Base-by-base conservation (phyloP, 2,329 filamentous ascomycete species). In the Diaporthe longicolla region DNA sequence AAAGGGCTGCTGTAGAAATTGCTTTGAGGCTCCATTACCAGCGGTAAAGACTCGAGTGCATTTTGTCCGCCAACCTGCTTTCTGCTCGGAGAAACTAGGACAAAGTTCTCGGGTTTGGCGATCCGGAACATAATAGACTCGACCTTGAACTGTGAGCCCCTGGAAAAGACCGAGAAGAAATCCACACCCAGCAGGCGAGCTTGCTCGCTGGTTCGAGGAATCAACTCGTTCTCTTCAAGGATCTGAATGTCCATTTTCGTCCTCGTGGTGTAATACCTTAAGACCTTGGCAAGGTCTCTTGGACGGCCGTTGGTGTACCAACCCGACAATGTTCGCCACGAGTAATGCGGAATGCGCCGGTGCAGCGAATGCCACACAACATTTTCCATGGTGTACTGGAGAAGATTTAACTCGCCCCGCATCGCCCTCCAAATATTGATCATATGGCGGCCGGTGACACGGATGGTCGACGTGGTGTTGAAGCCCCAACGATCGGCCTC, bases 81-180 rank as follows among this genome's bases (percentile, higher is more conserved):
- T 76, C 93, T 90, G 81, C 93, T 97, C 0, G 97, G 97, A 9
- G 95, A 98, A 1, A 97, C 90, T 0, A 99, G 88, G 10, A 98
- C 87, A 79, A 97, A 97, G 78, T 97, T 98, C 82, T 99, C 97
- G 0, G 97, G 95, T 81, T 99, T 99, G 57, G 97, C 96, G 78
- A 99, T 98, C 57, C 97, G 92, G 80, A 98, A 98, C 97, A 99
- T 98, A 78, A 98, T 92, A 1, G 96, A 98, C 83, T 99, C 97
- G 54, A 99, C 97, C 82, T 99, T 99, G 89, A 97, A 98, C 81
- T 99, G 97, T 0, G 95, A 98, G 21, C 97, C 97, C 71, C 97
- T 90, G 8, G 94, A 96, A 80, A 98, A 97, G 71, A 99, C 97
- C 0, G 95, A 97, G 82, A 96, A 98, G 85, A 99, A 99, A 83